Evolutionary conservation across 371 early-diverging fungal genomes (phyloP).

Genomic region (Enteropsectra breve): DNA sequence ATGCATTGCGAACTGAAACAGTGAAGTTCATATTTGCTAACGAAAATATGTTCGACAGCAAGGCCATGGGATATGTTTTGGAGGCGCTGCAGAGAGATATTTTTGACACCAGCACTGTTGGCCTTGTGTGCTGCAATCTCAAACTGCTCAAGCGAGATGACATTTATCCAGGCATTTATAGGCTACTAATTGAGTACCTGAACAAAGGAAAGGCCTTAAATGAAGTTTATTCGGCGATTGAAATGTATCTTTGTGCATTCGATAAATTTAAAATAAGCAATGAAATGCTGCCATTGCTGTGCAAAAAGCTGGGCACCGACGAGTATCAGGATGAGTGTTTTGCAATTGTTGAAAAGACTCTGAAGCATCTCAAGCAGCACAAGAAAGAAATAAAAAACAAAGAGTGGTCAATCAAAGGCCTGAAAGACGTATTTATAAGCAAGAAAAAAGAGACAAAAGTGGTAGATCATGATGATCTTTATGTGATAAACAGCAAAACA

Average conservation of each 20-base stretch:
- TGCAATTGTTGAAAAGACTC: constrained; percentile 42
- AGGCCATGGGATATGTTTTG: constrained; percentile 20
- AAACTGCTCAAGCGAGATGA: not conserved
- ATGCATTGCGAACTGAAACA: constrained; percentile 41
- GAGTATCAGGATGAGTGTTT: constrained; percentile 37
- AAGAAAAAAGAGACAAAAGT: constrained; percentile 16
- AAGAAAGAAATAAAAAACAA: constrained; percentile 33
- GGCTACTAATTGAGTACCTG: constrained; percentile 29
- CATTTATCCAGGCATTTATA: constrained; percentile 31
- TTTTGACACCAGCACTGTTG: constrained; percentile 24
- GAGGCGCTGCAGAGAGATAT: constrained; percentile 28
- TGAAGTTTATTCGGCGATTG: constrained; percentile 13
- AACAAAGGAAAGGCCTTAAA: constrained; percentile 8
- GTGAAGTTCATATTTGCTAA: constrained; percentile 47
- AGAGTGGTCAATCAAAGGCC: constrained; percentile 34
- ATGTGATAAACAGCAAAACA: constrained; percentile 3
- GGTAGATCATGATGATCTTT: not conserved
- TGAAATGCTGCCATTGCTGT: constrained; percentile 39
- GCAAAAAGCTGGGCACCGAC: constrained; percentile 30
- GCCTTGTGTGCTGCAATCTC: constrained; percentile 24
- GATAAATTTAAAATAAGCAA: constrained; percentile 40
- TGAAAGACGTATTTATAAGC: constrained; percentile 28
- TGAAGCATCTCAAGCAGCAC: constrained; percentile 31
- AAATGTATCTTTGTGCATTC: constrained; percentile 34
- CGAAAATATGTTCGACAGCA: constrained; percentile 10